phyloP scores from a whole-genome alignment of 331 rosid genomes.

The Phaseolus coccineus region DNA sequence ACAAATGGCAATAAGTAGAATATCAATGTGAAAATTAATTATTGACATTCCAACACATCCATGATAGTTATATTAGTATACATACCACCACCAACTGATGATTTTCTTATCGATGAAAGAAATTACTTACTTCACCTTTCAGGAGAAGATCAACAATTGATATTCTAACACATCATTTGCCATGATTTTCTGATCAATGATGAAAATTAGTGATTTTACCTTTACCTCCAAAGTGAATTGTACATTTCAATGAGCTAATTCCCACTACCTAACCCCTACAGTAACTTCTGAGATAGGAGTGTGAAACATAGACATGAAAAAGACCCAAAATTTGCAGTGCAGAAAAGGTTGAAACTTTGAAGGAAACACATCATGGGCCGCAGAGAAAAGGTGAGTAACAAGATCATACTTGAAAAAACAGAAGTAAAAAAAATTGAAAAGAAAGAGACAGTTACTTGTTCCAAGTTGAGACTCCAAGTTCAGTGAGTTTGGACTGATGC shows the following conservation, averaged over 20 bases:
- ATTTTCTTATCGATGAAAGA: background rate
- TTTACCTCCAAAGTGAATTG: background rate
- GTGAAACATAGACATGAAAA: background rate
- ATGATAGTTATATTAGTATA: background rate
- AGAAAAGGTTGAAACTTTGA: slow-evolving; percentile 40
- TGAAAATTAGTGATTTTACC: background rate
- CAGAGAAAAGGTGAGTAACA: slow-evolving; percentile 13
- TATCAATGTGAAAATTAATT: background rate
- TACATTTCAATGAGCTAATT: background rate
- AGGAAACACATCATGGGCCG: slow-evolving; percentile 4
- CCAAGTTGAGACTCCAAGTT: slow-evolving; percentile 67
- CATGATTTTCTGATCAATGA: background rate
- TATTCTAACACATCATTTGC: background rate
- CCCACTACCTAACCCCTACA: slow-evolving; percentile 4
- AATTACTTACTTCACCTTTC: background rate
- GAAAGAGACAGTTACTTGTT: slow-evolving; percentile 49
- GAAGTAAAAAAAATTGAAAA: background rate
- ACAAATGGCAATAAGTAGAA: background rate
- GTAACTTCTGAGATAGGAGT: background rate
- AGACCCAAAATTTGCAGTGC: slow-evolving; percentile 40
- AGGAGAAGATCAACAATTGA: background rate
- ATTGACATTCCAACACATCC: background rate
- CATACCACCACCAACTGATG: background rate
- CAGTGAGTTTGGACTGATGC: slow-evolving; percentile 59
- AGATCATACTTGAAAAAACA: background rate